Conservation (phyloP, 192 early-diverging fungal genomes). For the Coemansia sp. region DNA sequence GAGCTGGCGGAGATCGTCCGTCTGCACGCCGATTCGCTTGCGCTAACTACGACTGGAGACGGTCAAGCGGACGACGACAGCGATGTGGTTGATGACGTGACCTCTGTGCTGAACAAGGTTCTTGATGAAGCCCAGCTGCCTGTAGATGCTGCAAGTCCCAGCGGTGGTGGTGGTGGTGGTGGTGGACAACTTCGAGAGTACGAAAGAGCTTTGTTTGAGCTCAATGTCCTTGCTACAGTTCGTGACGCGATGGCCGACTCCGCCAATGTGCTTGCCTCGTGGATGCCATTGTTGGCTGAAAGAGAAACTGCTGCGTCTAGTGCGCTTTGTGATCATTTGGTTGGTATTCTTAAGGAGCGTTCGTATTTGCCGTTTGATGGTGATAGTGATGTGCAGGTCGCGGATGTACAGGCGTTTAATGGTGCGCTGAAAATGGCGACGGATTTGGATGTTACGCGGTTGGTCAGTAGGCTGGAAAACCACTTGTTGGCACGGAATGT, state of each 20-base stretch:
- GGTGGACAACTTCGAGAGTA: slow-evolving; percentile 11
- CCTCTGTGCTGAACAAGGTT: slow-evolving; percentile 2
- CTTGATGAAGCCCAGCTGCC: slow-evolving; percentile 8
- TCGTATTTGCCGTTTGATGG: slow-evolving; percentile 27
- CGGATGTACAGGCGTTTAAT: slow-evolving; percentile 22
- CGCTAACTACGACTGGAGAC: neutral
- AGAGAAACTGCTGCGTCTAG: slow-evolving; percentile 4
- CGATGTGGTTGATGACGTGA: slow-evolving; percentile 6
- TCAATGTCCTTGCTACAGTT: slow-evolving; percentile 24
- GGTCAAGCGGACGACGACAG: neutral
- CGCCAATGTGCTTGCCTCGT: neutral
- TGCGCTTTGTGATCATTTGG: slow-evolving; percentile 12
- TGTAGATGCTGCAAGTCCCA: neutral
- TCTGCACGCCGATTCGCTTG: slow-evolving; percentile 18
- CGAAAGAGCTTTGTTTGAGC: slow-evolving; percentile 36
- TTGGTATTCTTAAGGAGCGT: slow-evolving; percentile 16
- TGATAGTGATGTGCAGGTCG: neutral
- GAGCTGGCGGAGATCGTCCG: slow-evolving; percentile 22
- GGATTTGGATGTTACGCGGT: slow-evolving; percentile 31
- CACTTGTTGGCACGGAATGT: slow-evolving; percentile 16
- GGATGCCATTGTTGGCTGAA: neutral
- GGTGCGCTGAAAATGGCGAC: slow-evolving; percentile 18
- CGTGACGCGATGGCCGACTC: neutral
- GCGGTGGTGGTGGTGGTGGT: too few species aligned
- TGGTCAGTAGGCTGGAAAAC: slow-evolving; percentile 28